phyloP scores from a whole-genome alignment of 192 early-diverging fungal species.

The Haplosporangium gracile region DNA sequence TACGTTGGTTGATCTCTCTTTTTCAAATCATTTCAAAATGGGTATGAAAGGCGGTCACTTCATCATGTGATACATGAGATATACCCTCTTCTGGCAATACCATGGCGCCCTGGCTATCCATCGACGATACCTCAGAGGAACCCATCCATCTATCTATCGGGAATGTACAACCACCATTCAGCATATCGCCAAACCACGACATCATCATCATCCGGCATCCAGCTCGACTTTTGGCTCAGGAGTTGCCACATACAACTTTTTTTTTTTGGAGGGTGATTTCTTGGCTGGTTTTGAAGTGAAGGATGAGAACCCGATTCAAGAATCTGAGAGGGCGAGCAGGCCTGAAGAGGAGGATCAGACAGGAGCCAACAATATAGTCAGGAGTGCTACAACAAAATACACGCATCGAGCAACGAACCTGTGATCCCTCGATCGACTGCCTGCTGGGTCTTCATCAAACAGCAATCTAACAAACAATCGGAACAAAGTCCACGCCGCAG shows the following conservation, averaged over 20 bases:
- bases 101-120: constrained; percentile 12
- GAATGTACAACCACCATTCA: background rate
- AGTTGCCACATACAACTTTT: background rate
- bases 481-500: background rate
- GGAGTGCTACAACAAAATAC: background rate
- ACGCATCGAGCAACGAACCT: background rate
- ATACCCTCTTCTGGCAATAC: background rate
- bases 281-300: background rate
- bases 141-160: background rate
- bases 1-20: constrained; percentile 17
- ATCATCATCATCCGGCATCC: background rate
- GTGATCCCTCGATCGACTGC: constrained; percentile 2
- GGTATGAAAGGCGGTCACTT: constrained; percentile 22
- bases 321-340: background rate
- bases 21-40: constrained; percentile 46
- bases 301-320: background rate
- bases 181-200: background rate
- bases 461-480: constrained; percentile 1
- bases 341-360: background rate
- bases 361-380: background rate
- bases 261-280: background rate
- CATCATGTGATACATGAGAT: background rate
- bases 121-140: background rate
- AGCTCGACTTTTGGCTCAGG: background rate
- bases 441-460: background rate